Conservation (phyloP, 1,284 basidiomycete species). For the Laetiporus sulphureus region DNA sequence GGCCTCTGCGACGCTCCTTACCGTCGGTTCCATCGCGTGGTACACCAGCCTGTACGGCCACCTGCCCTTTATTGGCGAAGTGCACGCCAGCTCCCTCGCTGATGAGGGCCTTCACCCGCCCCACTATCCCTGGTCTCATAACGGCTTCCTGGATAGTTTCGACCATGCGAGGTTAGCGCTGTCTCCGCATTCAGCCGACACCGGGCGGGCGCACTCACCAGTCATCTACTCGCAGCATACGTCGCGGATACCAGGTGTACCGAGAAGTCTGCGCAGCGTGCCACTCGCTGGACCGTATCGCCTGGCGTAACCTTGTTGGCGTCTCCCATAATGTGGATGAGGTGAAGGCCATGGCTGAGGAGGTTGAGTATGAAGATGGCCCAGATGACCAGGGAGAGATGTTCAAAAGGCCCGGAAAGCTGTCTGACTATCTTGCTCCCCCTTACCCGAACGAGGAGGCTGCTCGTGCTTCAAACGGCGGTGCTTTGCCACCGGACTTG, state of each 20-base stretch:
- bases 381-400: conserved; percentile 95
- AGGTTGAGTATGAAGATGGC: conserved; percentile 95
- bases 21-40: conserved; percentile 90
- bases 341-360: conserved; percentile 89
- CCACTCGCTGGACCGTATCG: conserved; percentile 98
- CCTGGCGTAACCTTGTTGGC: conserved; percentile 99
- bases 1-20: conserved; percentile 70
- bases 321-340: conserved; percentile 96
- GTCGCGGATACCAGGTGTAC: conserved; percentile 98
- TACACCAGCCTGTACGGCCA: conserved; percentile 93
- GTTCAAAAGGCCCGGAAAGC: conserved; percentile 97
- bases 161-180: conserved; percentile 80
- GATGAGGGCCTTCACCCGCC: conserved; percentile 95
- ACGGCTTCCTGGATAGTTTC: conserved; percentile 84
- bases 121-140: conserved; percentile 88
- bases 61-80: conserved; percentile 82
- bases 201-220: conserved; percentile 6
- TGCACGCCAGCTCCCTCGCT: conserved; percentile 83
- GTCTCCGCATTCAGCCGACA: conserved; percentile 7
- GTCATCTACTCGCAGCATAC: conserved; percentile 72
- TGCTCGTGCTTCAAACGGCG: conserved; percentile 89
- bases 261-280: conserved; percentile 98
- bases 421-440: conserved; percentile 92
- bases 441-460: conserved; percentile 99
- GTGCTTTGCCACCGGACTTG: conserved; percentile 96